phyloP scores from a whole-genome alignment of 257 asterid species.

The Verbascum thapsus region DNA sequence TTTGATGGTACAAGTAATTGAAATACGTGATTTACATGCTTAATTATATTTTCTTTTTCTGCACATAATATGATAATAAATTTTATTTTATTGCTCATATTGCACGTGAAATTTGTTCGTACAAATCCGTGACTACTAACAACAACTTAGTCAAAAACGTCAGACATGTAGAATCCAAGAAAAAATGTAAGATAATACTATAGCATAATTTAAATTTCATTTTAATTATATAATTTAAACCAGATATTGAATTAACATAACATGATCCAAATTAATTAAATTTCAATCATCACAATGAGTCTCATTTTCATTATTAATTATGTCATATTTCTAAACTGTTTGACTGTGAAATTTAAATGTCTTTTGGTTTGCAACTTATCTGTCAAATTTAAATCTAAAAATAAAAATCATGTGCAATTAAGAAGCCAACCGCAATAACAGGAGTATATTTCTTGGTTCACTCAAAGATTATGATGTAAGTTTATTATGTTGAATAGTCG shows the following conservation, averaged over 20 bases:
- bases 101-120: conserved; percentile 28
- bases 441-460: conserved; percentile 39
- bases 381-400: conserved; percentile 31
- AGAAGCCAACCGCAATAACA: conserved; percentile 34
- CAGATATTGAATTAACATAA: too few species aligned
- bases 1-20: neutral
- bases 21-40: neutral
- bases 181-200: neutral
- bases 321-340: conserved; percentile 2
- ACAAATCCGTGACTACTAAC: neutral
- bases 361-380: conserved; percentile 26
- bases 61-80: neutral
- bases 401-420: conserved; percentile 49
- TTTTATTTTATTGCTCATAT: conserved; percentile 16
- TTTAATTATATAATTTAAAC: neutral
- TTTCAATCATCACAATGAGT: too few species aligned
- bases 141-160: conserved; percentile 2
- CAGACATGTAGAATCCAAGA: neutral
- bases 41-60: conserved; percentile 12
- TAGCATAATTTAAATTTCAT: neutral
- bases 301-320: neutral
- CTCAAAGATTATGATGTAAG: conserved; percentile 33
- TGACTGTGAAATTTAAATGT: conserved; percentile 12
- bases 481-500: conserved; percentile 41
- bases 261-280: too few species aligned